Base-by-base conservation (phyloP, 2,329 filamentous ascomycete species). In the Xylariaceae sp. region DNA sequence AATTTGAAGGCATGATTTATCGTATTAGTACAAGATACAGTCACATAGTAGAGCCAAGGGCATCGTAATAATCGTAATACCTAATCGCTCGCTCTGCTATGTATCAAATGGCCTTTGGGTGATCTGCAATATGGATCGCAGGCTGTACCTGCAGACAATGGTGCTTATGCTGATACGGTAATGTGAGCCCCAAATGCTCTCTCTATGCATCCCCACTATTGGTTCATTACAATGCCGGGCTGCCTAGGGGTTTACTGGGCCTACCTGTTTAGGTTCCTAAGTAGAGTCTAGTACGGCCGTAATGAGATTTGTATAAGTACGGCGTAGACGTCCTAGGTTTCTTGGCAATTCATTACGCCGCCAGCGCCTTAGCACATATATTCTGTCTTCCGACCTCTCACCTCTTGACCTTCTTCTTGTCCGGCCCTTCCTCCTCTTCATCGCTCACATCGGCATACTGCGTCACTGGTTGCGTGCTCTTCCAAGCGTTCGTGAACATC, bases 401-500 rank as follows among this genome's bases (percentile, higher is more conserved):
- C 66, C 81, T 77, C 73, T 81, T 86, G 2, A 75, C 71, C 68
- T 76, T 83, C 71, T 87, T 87, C 75, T 87, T 89, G 32, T 90
- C 84, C n/a, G 84, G 86, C 2, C 81, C 83, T 6, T 84, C 82
- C 50, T 86, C 88, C 62, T 96, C 93, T 16, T 92, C 90, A 67
- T 96, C 93, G 71, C 92, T 96, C 32, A 95, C 68, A 43, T 97
- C 90, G 7, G 90, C 89, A 77, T 96, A 99, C 63, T 97, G 89
- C 21, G 93, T 91, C 65, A 93, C 88, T 0, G 95, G 95, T 76
- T 98, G 93, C 40, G 92, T 98, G 65, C 89, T 83, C 70, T 89
- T 89, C 90, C 92, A 99, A 16, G 93, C 95, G 64, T 90, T 91
- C 26, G 95, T 99, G 70, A 98, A 99, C 67, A 96, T 82, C 0